Base-by-base conservation (phyloP, 495 filamentous ascomycete genomes). In the Trypethelium eluteriae region DNA sequence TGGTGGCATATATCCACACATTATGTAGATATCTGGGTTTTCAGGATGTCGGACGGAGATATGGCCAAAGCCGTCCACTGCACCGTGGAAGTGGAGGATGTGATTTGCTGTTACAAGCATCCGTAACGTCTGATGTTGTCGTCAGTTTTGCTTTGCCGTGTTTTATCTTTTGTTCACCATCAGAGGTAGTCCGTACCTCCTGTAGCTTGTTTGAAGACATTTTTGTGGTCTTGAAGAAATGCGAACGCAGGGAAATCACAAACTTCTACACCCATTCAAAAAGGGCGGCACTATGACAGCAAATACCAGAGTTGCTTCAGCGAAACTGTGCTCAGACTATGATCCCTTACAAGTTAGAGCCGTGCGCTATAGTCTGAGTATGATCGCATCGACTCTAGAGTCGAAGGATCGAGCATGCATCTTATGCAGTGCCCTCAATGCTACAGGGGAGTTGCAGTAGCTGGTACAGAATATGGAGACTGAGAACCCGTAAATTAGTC, bases 1-100 rank as follows among this genome's bases (percentile, higher is more conserved):
- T 36, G 53, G 53, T 34, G 53, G 53, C 53, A 59, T 59, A 14
- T 59, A 59, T 34, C 53, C 53, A 36, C 53, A 59, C 53, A 59
- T 59, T 18, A 59, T 59, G 32, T 59, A 59, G 53, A 59, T 18
- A 7, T 59, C 32, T 59, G 53, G 53, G 7, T 36, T 59, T 36
- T 59, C 53, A 36, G 53, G 53, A 18, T 59, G 53, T 7, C 53
- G n/a, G 10, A 59, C 53, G 9, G 53, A 59, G 53, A 59, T 36
- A 59, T 59, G 53, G 32, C 53, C 53, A 14, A 59, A 59, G 25
- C 53, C 53, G 36, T 59, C 53, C 1, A 59, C 53, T 36, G 53
- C 53, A 18, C 53, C 53, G 2, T 59, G 53, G 53, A 59, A 59
- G 18, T 59, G 53, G 25, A 59, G 53, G 14, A 59, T 59, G 14